Evolutionary conservation across 2,329 filamentous ascomycete species (phyloP), one percentile per base, ranked within the genome.

Genomic region (Myriosclerotinia scirpicola): DNA sequence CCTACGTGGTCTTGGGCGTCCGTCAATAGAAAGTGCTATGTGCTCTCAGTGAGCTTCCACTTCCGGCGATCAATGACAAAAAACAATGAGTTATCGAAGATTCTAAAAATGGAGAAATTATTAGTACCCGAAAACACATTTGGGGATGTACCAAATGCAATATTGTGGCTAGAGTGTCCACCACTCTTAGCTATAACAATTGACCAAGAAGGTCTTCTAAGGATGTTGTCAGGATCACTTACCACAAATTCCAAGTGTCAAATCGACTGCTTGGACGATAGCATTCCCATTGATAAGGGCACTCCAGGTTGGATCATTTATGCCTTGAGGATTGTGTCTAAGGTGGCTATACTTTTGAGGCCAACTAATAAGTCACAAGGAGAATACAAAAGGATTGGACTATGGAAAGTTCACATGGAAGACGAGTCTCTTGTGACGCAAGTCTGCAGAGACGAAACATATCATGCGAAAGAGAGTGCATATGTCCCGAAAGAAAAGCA

Each of bases 191-290:
- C 2, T 5, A 5, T 5, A 4, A n/a, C 15, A 22, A 2, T 17
- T 22, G 7, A 8, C 1, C 1, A 2, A 1, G 0, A 2, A 1
- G 0, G 36, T 0, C 0, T 1, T 14, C 11, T 15, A 30, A 55
- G 9, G 14, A 14, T 55, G n/a, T 17, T 15, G 5, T 5, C 30
- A 14, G 46, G 46, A 26, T 50, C 14, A n/a, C 7, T 17, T 6
- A n/a, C 17, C 42, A 46, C 12, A 17, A 17, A 20, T 20, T 20
- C 15, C 17, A 7, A 7, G 42, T 7, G 15, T 46, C 6, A 14
- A 11, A 40, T 40, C 38, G 38, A 40, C 38, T 40, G 38, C 12
- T 40, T 40, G 12, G 38, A 40, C 9, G 38, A 40, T 40, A 40
- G 9, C 12, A 11, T 40, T 11, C 12, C 12, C 38, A 40, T 40